Percentiles rank a stretch among this genome's conserved stretches.
Evolutionary conservation across 768 basidiomycete genomes (phyloP).

Genomic region (Multifurca ochricompacta): DNA sequence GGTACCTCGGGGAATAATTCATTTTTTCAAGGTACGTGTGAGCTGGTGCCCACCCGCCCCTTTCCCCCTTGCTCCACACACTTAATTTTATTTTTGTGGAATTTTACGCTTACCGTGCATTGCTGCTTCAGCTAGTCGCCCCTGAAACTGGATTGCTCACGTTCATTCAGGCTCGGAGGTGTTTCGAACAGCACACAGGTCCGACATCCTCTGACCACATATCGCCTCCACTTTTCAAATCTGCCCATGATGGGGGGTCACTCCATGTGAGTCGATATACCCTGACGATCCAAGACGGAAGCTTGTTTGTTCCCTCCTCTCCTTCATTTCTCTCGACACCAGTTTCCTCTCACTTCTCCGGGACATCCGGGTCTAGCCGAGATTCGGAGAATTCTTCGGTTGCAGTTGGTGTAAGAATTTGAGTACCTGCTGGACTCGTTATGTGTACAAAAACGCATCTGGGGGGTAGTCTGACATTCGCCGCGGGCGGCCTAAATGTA

Average conservation of each 20-base stretch:
- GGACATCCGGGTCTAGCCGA: not conserved
- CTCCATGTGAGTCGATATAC: not conserved
- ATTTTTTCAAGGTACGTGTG: conserved; percentile 6
- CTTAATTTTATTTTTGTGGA: not conserved
- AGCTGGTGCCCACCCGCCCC: not conserved
- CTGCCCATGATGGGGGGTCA: not conserved
- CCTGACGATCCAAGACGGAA: not conserved
- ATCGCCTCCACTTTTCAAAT: not conserved
- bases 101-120: not conserved
- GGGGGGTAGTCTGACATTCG: not conserved
- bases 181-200: not conserved
- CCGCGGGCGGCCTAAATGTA: conserved; percentile 13
- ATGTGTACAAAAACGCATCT: not conserved
- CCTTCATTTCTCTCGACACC: conserved; percentile 3
- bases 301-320: not conserved
- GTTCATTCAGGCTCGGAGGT: not conserved
- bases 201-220: conserved; percentile 1
- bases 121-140: not conserved
- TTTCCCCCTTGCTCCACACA: not conserved
- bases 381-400: conserved; percentile 8
- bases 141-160: not conserved
- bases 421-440: not conserved
- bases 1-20: not conserved
- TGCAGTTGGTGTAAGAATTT: conserved; percentile 1
- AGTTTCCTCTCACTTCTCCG: conserved; percentile 6